phyloP scores from a whole-genome alignment of 129 eudicot species.

The Flaveria brownii region DNA sequence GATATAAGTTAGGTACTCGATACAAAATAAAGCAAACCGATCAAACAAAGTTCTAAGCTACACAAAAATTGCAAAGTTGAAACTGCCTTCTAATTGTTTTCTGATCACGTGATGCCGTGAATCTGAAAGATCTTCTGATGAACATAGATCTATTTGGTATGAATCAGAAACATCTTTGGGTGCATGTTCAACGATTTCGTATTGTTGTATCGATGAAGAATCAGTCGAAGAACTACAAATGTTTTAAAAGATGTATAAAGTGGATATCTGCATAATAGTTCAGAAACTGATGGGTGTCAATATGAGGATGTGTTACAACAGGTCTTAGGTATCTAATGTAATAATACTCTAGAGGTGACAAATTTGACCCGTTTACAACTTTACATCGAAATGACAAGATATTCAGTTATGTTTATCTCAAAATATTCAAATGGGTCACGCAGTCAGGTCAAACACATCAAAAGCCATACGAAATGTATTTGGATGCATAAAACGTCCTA shows the following conservation, averaged over 20 bases:
- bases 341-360: neutral
- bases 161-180: constrained; percentile 5
- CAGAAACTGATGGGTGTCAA: neutral
- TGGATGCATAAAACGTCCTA: neutral
- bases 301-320: too few relatives aligned
- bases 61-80: neutral
- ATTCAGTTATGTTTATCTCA: neutral
- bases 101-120: neutral
- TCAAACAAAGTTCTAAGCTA: neutral
- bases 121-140: neutral
- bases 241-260: neutral
- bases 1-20: neutral
- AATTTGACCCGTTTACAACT: neutral
- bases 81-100: constrained; percentile 1
- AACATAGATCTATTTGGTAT: neutral
- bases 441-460: neutral
- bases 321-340: neutral
- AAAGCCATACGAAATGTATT: neutral
- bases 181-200: neutral
- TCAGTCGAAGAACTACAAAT: neutral
- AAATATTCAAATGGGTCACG: neutral
- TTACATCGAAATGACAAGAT: neutral
- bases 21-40: neutral
- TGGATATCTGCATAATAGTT: constrained; percentile 2
- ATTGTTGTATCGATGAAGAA: neutral